Evolutionary conservation across 495 filamentous ascomycete genomes (phyloP), one percentile per base, ranked within the genome.

Genomic region (Hypoxylon crocopeplum): DNA sequence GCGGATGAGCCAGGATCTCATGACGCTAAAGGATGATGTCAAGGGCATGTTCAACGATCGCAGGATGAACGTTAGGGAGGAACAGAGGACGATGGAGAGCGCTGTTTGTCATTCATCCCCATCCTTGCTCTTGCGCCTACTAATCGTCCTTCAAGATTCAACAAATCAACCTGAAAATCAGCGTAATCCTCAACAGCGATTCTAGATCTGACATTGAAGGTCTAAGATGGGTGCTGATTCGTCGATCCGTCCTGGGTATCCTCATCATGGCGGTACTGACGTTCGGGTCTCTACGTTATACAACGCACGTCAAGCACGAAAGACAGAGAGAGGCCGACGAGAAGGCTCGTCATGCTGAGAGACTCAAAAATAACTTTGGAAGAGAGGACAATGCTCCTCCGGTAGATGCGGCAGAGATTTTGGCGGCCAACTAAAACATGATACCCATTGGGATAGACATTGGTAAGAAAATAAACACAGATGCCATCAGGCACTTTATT

Each of bases 21-120:
- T 84, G 52, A 84, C 79, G 10, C 75, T 97, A 49, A 93, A 90
- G 71, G 93, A 99, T 69, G 91, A 93, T 30, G 83, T 98, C 33
- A 93, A 91, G 69, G 92, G 91, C 45, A 88, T 97, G 86, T 96
- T 98, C 72, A 92, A 97, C 66, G 94, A 99, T 66, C 84, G 96
- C 17, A 92, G 92, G 73, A 97, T 99, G 92, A 82, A 82, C 5
- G 92, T 92, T 13, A 81, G 91, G 36, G 88, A 89, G 69, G 88
- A 96, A 68, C 90, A 96, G 75, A 84, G 92, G 65, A 80, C 74
- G 13, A 88, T 91, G 70, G 92, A 98, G 64, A 88, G 82, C 63
- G 78, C 77, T 64, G 85, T 89, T 71, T 19, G 77, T 77, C 15
- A 41, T 49, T 36, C 47, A 17, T 21, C 47, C 7, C 10, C n/a